A percentile compares a stretch with the other conserved stretches of the same genome.
phyloP scores from a whole-genome alignment of 2,329 filamentous ascomycete species.

The Tolypocladium guangdongense region DNA sequence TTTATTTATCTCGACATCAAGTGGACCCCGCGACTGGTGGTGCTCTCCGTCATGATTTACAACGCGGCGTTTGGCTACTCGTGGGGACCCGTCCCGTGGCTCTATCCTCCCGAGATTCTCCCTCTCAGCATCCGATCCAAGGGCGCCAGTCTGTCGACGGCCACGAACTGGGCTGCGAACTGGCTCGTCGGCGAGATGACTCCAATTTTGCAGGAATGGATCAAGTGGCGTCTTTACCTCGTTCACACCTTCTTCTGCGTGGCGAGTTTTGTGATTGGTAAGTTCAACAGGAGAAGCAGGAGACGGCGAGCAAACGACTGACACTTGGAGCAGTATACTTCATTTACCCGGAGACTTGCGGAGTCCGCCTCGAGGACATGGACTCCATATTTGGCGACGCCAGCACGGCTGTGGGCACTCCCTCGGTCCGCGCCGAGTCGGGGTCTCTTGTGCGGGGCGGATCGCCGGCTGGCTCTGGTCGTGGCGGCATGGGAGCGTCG shows the following conservation, averaged over 20 bases:
- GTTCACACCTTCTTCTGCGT: constrained; percentile 96
- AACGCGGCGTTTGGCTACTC: constrained; percentile 92
- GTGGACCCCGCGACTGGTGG: constrained; percentile 72
- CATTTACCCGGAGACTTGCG: constrained; percentile 93
- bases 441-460: constrained; percentile 69
- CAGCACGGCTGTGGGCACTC: constrained; percentile 69
- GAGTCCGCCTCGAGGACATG: constrained; percentile 94
- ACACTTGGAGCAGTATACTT: constrained; percentile 64
- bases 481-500: constrained; percentile 47
- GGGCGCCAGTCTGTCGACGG: constrained; percentile 90
- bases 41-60: constrained; percentile 95
- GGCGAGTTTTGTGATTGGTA: constrained; percentile 90
- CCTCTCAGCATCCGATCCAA: constrained; percentile 94
- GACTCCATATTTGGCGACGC: constrained; percentile 88
- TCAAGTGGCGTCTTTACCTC: constrained; percentile 88
- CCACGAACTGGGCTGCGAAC: constrained; percentile 97
- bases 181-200: constrained; percentile 96
- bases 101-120: constrained; percentile 97
- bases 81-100: constrained; percentile 96
- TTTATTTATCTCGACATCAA: constrained; percentile 81
- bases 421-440: constrained; percentile 60
- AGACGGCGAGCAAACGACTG: constrained; percentile 5
- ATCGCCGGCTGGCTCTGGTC: constrained; percentile 65
- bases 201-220: constrained; percentile 81
- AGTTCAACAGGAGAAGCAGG: constrained; percentile 22